Conservation (phyloP, 2,329 filamentous ascomycete species). For the Arthroderma uncinatum region DNA sequence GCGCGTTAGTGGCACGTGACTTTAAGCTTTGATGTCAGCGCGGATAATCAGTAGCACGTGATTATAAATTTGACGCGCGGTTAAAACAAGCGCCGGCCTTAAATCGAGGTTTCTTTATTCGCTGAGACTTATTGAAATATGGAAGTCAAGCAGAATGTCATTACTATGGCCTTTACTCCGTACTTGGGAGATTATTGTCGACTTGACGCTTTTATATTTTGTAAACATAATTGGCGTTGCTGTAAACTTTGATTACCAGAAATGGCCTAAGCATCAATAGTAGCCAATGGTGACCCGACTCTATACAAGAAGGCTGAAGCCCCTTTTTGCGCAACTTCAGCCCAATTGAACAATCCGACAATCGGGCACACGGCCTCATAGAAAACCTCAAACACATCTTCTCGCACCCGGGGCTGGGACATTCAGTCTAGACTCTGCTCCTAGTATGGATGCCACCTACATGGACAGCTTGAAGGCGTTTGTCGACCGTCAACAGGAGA, state of each 20-base stretch:
- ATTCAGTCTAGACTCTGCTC: too few species aligned
- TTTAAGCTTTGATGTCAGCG: too few species aligned
- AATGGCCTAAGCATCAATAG: neutral
- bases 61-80: neutral
- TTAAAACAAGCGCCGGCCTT: constrained; percentile 8
- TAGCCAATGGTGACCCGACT: neutral
- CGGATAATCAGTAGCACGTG: neutral
- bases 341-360: too few species aligned
- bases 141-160: constrained; percentile 17
- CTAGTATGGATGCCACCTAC: neutral
- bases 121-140: too few species aligned
- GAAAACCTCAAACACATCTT: too few species aligned
- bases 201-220: too few species aligned
- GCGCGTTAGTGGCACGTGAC: neutral
- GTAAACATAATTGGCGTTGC: too few species aligned
- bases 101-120: constrained; percentile 22
- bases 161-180: too few species aligned
- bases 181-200: too few species aligned
- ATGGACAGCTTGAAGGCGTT: neutral
- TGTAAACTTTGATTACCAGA: neutral
- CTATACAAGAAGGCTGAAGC: neutral
- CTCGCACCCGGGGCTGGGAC: too few species aligned
- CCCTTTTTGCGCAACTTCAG: too few species aligned
- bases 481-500: neutral
- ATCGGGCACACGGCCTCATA: too few species aligned